These are phyloP conservation scores for Iris macrosiphon DNA, from an alignment of 106 monocot genomes.

Conservation along the genomic window DNA sequence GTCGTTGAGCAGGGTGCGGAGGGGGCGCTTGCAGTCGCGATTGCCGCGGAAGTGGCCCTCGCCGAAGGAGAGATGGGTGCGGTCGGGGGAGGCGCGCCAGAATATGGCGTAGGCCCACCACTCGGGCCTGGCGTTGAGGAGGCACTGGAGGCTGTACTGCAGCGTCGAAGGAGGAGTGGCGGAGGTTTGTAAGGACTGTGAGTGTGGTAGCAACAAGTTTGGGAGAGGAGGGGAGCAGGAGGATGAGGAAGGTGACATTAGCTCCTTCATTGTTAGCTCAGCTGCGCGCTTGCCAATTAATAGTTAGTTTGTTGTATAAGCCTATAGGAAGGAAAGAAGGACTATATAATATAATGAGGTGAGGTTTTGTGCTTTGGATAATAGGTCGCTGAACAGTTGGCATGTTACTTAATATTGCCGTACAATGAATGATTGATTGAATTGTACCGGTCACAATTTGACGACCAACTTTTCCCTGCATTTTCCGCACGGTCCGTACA, in stretches of 20 bases:
- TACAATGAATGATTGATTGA: too few relatives aligned
- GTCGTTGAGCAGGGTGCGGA: neutral
- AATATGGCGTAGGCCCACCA: slow-evolving; percentile 64
- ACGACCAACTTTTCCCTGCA: too few relatives aligned
- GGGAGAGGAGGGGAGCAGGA: slow-evolving; percentile 10
- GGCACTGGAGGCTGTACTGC: slow-evolving; percentile 24
- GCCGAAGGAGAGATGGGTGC: slow-evolving; percentile 29
- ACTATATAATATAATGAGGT: too few relatives aligned
- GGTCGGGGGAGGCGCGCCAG: slow-evolving; percentile 29
- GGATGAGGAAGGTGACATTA: slow-evolving; percentile 19
- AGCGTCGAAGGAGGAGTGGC: slow-evolving; percentile 7
- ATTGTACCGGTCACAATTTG: too few relatives aligned
- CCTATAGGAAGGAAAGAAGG: too few relatives aligned
- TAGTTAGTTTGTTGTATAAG: too few relatives aligned
- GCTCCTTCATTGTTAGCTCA: slow-evolving; percentile 34
- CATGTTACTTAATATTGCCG: too few relatives aligned
- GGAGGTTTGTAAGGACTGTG: neutral
- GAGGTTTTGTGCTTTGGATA: too few relatives aligned
- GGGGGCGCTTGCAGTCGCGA: neutral
- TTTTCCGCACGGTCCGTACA: too few relatives aligned
- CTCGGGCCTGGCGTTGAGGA: slow-evolving; percentile 32
- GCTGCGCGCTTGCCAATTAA: too few relatives aligned
- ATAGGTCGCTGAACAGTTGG: too few relatives aligned
- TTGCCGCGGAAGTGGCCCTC: slow-evolving; percentile 45
- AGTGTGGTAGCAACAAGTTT: neutral